Base-by-base conservation (phyloP, 306 rosid genomes). In the Abrus pulchellus region DNA sequence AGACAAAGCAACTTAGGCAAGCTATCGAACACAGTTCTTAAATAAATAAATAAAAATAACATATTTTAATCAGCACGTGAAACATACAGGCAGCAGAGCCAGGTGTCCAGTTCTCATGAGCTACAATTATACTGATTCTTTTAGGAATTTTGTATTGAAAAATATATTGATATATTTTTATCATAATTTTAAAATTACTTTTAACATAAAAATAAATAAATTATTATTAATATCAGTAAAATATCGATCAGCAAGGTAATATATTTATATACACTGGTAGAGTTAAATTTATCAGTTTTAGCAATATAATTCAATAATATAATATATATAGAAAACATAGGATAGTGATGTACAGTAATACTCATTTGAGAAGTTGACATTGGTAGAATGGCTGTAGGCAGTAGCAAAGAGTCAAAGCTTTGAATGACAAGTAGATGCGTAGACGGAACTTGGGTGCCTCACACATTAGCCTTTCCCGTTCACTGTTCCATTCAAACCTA, bases 401-500 rank as follows among this genome's bases (percentile, higher is more conserved):
- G 43, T 28, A 29, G 69, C 75, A 78, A 33, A 20, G 32, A 63
- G 84, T 83, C 84, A 84, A 83, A 68, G 38, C 7, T 74, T 75
- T 74, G 81, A 83, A 67, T 33, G 10, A 50, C 78, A 84, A 75
- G 82, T 59, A 41, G 84, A 84, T 33, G 11, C 87, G 84, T 84
- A 74, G 54, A 80, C 87, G 87, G 38, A 79, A 84, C 84, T 36
- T 59, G 33, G 57, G 1, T 41, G 63, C 61, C 9, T 52, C 40
- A 5, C 33, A 7, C 40, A 28, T 57, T 0, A 20, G 10, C 3
- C 44, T 41, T 80, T 63, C 50, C 20, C 30, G 5, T 30, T 64
- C 40, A 56, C 80, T 83, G 57, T 78, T 83, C 48, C 30, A 4
- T 78, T 83, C 86, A 72, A 78, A 64, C 33, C 68, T 32, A 5